phyloP scores from a whole-genome alignment of 108 stramenopile species.

The Seminavis robusta region DNA sequence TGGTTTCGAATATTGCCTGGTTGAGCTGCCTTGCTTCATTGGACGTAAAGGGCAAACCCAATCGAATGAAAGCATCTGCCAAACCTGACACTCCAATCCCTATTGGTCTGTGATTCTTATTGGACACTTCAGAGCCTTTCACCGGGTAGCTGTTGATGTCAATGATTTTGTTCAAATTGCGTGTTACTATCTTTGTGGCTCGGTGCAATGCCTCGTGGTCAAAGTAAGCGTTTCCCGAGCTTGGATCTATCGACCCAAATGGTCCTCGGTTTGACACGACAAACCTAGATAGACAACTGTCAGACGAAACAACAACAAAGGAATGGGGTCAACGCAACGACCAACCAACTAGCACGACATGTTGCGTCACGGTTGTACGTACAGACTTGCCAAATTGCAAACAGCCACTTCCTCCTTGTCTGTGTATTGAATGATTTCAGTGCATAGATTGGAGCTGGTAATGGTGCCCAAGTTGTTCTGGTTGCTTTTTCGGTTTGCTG shows the following conservation, averaged over 20 bases:
- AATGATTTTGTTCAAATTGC: constrained; percentile 93
- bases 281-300: constrained; percentile 75
- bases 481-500: constrained; percentile 94
- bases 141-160: constrained; percentile 94
- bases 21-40: constrained; percentile 84
- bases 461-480: constrained; percentile 97
- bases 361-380: constrained; percentile 25
- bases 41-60: constrained; percentile 91
- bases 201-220: constrained; percentile 87
- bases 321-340: background rate
- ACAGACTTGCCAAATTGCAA: constrained; percentile 93
- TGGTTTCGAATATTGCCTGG: constrained; percentile 94
- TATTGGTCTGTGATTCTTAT: constrained; percentile 91
- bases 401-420: constrained; percentile 92
- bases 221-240: constrained; percentile 65
- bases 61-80: constrained; percentile 90
- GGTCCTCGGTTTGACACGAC: constrained; percentile 69
- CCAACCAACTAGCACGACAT: too few species aligned
- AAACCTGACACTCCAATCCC: constrained; percentile 97
- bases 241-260: constrained; percentile 71
- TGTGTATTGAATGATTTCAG: constrained; percentile 97
- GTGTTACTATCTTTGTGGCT: constrained; percentile 86
- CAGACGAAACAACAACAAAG: constrained; percentile 1
- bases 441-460: constrained; percentile 95
- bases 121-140: constrained; percentile 80